A percentile compares a stretch with the other conserved stretches of the same genome.
Conservation (phyloP, 2,329 filamentous ascomycete genomes). For the Verticillium alfalfae region DNA sequence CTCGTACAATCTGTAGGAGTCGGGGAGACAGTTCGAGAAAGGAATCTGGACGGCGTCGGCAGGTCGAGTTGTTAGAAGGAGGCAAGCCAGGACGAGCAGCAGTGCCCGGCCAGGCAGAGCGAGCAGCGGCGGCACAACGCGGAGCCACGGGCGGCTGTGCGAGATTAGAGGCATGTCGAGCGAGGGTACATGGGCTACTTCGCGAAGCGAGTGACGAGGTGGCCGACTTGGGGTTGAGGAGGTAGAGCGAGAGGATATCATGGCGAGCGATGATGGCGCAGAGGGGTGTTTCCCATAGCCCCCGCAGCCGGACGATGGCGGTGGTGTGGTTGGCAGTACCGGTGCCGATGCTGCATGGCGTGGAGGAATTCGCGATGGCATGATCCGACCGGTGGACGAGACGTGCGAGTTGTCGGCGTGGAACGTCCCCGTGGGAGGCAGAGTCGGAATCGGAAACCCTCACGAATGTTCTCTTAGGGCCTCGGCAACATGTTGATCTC, state of each 20-base stretch:
- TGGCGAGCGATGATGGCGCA: slow-evolving; percentile 8
- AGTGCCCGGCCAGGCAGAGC: slow-evolving; percentile 11
- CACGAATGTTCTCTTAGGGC: neutral
- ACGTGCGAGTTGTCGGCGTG: neutral
- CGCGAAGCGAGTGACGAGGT: slow-evolving; percentile 1
- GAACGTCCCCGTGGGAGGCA: neutral
- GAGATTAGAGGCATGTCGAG: slow-evolving; percentile 1
- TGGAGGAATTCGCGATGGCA: neutral
- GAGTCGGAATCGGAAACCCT: neutral
- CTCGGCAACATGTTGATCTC: neutral
- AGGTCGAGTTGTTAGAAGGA: slow-evolving; percentile 28
- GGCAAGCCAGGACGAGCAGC: slow-evolving; percentile 30
- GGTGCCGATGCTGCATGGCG: neutral
- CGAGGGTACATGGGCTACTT: slow-evolving; percentile 1
- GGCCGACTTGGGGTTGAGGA: neutral
- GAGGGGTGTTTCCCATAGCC: slow-evolving; percentile 8
- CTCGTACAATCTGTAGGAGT: slow-evolving; percentile 49
- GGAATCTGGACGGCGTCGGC: slow-evolving; percentile 61
- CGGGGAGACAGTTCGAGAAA: slow-evolving; percentile 78
- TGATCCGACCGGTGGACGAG: neutral
- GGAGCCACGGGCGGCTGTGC: neutral
- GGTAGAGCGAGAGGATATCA: slow-evolving; percentile 6
- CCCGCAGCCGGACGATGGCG: neutral
- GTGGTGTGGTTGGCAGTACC: neutral
- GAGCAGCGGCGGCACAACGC: neutral